These are phyloP conservation scores for Yamadazyma olivae DNA, from an alignment of 805 yeast genomes.

Conservation along the genomic window DNA sequence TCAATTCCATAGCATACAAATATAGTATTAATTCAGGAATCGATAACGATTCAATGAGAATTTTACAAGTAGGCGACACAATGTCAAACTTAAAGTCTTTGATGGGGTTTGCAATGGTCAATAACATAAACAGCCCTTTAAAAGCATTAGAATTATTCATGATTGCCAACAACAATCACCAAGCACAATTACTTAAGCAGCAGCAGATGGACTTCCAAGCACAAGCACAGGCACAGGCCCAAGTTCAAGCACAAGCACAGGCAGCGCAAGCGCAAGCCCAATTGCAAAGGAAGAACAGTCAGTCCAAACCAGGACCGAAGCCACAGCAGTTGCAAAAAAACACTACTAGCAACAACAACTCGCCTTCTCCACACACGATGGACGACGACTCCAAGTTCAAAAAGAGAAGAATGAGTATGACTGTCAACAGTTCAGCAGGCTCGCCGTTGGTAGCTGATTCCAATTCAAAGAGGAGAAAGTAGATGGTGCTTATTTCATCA, in stretches of 20 bases:
- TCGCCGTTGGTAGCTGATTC: slow-evolving; percentile 5
- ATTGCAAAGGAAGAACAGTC: neutral
- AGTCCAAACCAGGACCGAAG: neutral
- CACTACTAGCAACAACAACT: neutral
- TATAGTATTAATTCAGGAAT: slow-evolving; percentile 58
- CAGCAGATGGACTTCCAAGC: slow-evolving; percentile 6
- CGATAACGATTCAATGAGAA: slow-evolving; percentile 62
- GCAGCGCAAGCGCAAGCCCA: slow-evolving; percentile 2
- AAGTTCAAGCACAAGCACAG: slow-evolving; percentile 3
- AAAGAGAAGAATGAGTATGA: slow-evolving; percentile 10
- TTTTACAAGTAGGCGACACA: slow-evolving; percentile 73
- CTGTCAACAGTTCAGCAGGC: slow-evolving; percentile 6
- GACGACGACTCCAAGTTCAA: slow-evolving; percentile 11
- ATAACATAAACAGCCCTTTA: slow-evolving; percentile 50
- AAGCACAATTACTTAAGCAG: slow-evolving; percentile 14
- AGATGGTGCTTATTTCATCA: neutral
- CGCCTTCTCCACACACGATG: slow-evolving; percentile 12
- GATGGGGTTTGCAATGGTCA: slow-evolving; percentile 52
- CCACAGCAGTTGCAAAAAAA: slow-evolving; percentile 1
- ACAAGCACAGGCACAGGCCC: slow-evolving; percentile 9
- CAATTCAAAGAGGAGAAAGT: slow-evolving; percentile 7
- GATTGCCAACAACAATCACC: slow-evolving; percentile 21
- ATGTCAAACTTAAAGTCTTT: slow-evolving; percentile 70
- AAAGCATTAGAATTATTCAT: slow-evolving; percentile 48
- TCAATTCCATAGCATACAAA: slow-evolving; percentile 41